Evolutionary conservation across 2,329 filamentous ascomycete species (phyloP), one percentile per base, ranked within the genome.

Genomic region (Nannizzia gypsea): DNA sequence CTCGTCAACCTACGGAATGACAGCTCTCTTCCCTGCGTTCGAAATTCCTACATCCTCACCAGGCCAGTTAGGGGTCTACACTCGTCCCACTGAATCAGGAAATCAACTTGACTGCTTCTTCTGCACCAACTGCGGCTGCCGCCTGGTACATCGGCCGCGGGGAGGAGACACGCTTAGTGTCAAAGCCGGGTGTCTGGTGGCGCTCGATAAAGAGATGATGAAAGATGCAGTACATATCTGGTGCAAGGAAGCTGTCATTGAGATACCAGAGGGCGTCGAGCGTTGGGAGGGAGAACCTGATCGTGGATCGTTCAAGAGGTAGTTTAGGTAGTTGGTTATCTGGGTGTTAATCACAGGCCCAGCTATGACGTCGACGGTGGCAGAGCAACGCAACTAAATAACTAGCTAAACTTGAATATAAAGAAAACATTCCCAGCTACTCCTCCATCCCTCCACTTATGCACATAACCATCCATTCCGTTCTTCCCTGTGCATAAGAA

Each of bases 21-120:
- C 83, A 38, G 85, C 85, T 65, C 86, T 87, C 62, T 89, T 87
- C 66, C 85, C 85, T 0, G 76, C 76, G n/a, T 88, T 88, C 62
- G 69, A 75, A 8, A 72, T 88, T 28, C 82, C 83, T 0, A 70
- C 55, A 13, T 63, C 55, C 4, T 6, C 50, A 36, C 57, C 63
- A 20, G 50, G 46, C 22, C 34, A 42, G 42, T 65, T 73, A 5
- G 64, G 67, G 15, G 63, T 59, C 11, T 68, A 67, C 63, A 86
- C 81, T 42, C 79, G 85, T 57, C 75, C 77, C 17, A 86, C 83
- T 1, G 71, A 78, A 6, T 80, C 78, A 1, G 84, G 84, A 0
- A 75, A 81, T 26, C 78, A 73, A 0, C 72, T 87, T 50, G 79
- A 84, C 64, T 87, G 83, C 67, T 84, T 86, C 68, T 88, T 87